Conservation (phyloP, 352 stramenopile species). For the Pythium apleroticum region DNA sequence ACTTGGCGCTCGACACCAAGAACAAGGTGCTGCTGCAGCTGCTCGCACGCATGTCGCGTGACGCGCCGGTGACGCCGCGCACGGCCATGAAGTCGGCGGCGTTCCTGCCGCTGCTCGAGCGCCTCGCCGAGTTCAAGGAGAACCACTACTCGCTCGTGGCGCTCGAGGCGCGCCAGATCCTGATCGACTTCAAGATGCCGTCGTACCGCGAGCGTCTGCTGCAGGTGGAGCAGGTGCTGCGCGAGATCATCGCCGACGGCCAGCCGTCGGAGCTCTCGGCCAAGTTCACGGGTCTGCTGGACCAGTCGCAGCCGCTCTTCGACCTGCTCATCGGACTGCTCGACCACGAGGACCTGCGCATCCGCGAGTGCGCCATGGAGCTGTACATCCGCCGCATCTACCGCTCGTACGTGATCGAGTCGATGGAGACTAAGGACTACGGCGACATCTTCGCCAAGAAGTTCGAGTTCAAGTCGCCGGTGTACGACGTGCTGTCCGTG, state of each 20-base stretch:
- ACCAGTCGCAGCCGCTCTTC: slow-evolving; percentile 86
- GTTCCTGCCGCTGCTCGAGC: slow-evolving; percentile 84
- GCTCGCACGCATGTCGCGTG: slow-evolving; percentile 51
- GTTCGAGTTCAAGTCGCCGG: slow-evolving; percentile 84
- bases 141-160: slow-evolving; percentile 93
- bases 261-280: slow-evolving; percentile 49
- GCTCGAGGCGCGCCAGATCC: slow-evolving; percentile 93
- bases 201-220: slow-evolving; percentile 91
- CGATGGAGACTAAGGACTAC: slow-evolving; percentile 72
- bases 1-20: slow-evolving; percentile 88
- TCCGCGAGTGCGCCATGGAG: slow-evolving; percentile 77
- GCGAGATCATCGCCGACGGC: slow-evolving; percentile 58
- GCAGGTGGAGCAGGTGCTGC: slow-evolving; percentile 76
- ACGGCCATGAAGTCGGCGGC: slow-evolving; percentile 58
- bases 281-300: slow-evolving; percentile 61
- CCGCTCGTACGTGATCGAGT: slow-evolving; percentile 83
- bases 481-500: slow-evolving; percentile 77
- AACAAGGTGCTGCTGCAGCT: slow-evolving; percentile 82
- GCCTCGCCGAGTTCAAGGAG: slow-evolving; percentile 86
- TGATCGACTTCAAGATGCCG: slow-evolving; percentile 97
- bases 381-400: slow-evolving; percentile 86
- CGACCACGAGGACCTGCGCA: slow-evolving; percentile 60
- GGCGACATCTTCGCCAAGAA: slow-evolving; percentile 77
- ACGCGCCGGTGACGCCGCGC: slow-evolving; percentile 35
- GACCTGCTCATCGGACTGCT: slow-evolving; percentile 82